A percentile compares a stretch with the other conserved stretches of the same genome.
These are phyloP conservation scores for Stipa capillata DNA, from an alignment of 176 grass and related monocot genomes.

Conservation along the genomic window DNA sequence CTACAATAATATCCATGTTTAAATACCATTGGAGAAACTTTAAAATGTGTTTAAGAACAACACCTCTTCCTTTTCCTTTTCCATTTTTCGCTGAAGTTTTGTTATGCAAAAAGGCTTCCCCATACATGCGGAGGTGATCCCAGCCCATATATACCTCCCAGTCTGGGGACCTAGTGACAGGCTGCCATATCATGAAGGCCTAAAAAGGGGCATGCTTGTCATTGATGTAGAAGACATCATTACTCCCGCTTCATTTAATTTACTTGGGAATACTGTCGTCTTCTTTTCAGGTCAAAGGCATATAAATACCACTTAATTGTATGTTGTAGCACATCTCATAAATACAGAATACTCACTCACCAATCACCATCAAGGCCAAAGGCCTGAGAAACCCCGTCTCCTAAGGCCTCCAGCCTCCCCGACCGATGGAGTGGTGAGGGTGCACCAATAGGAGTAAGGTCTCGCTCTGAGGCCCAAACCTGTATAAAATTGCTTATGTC, in stretches of 20 bases:
- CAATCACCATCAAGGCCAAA: too few species aligned
- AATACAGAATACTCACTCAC: neutral
- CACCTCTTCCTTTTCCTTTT: neutral
- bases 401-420: neutral
- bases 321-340: neutral
- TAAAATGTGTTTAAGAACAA: neutral
- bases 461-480: neutral
- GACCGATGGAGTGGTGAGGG: neutral
- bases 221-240: neutral
- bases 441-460: neutral
- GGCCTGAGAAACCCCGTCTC: neutral
- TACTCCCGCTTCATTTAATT: neutral
- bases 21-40: neutral
- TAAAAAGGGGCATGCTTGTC: neutral
- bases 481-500: neutral
- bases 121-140: neutral
- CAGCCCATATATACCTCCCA: neutral
- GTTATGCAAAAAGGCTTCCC: neutral
- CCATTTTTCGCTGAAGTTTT: neutral
- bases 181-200: neutral
- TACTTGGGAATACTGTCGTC: neutral
- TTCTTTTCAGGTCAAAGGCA: neutral
- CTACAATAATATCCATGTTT: neutral
- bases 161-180: neutral
- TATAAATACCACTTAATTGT: neutral